phyloP scores from a whole-genome alignment of 768 basidiomycete genomes.

The Macrolepiota dolichaula region DNA sequence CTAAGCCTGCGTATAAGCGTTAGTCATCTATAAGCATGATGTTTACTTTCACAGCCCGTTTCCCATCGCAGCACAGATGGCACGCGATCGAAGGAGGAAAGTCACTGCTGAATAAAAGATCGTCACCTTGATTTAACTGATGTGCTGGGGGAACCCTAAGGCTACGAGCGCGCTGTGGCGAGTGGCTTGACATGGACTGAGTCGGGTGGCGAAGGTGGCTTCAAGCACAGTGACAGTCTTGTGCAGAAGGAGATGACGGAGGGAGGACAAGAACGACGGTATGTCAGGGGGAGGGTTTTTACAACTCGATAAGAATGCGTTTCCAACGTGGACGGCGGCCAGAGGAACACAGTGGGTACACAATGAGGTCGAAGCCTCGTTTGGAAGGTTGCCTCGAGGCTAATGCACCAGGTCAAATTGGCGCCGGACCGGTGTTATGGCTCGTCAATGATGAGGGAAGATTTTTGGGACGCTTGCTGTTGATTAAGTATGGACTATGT shows the following conservation, averaged over 20 bases:
- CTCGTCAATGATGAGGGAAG: background rate
- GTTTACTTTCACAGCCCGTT: slow-evolving; percentile 12
- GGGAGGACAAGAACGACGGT: background rate
- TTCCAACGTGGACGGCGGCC: slow-evolving; percentile 10
- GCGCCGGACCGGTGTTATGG: slow-evolving; percentile 13
- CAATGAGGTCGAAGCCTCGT: slow-evolving; percentile 13
- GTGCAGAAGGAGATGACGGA: background rate
- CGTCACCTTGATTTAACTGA: slow-evolving; percentile 46
- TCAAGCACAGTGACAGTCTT: background rate
- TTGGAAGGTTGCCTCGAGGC: slow-evolving; percentile 30
- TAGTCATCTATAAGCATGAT: slow-evolving; percentile 22
- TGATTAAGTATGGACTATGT: background rate
- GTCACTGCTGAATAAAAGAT: slow-evolving; percentile 14
- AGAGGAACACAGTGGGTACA: slow-evolving; percentile 10
- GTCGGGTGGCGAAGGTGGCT: background rate
- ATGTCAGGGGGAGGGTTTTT: slow-evolving; percentile 1
- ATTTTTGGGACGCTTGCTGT: background rate
- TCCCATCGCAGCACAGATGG: slow-evolving; percentile 15
- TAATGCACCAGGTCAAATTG: slow-evolving; percentile 15
- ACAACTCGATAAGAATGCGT: slow-evolving; percentile 9
- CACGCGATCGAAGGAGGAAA: slow-evolving; percentile 14
- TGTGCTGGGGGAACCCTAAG: slow-evolving; percentile 34
- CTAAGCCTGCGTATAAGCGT: slow-evolving; percentile 28
- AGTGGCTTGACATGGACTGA: slow-evolving; percentile 51
- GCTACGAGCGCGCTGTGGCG: slow-evolving; percentile 57